Percentiles rank a stretch among this genome's conserved stretches.
phyloP scores from a whole-genome alignment of 768 basidiomycete genomes.

The Boletus huronensis region DNA sequence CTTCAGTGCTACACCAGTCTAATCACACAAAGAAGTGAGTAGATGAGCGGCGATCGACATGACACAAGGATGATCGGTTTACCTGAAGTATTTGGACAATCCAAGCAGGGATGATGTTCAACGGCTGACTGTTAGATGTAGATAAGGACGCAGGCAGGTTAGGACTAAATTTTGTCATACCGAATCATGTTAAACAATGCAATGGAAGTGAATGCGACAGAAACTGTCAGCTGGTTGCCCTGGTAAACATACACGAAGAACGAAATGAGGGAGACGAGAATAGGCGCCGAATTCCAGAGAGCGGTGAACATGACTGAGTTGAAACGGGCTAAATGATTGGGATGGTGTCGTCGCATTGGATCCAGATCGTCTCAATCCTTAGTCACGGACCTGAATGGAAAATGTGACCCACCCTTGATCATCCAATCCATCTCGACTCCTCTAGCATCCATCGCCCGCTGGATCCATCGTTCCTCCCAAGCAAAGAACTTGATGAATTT shows the following conservation, averaged over 20 bases:
- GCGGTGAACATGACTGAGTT: slow-evolving; percentile 70
- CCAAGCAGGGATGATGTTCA: slow-evolving; percentile 79
- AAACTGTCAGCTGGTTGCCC: slow-evolving; percentile 72
- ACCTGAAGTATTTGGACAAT: slow-evolving; percentile 73
- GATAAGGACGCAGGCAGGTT: background rate
- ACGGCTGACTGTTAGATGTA: slow-evolving; percentile 44
- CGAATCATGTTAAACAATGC: slow-evolving; percentile 84
- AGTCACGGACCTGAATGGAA: background rate
- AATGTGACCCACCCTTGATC: slow-evolving; percentile 50
- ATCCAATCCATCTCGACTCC: slow-evolving; percentile 73
- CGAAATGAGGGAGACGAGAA: slow-evolving; percentile 74
- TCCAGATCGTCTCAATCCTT: background rate
- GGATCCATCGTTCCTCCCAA: slow-evolving; percentile 44
- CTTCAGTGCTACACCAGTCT: slow-evolving; percentile 55
- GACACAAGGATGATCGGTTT: background rate
- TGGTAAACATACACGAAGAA: slow-evolving; percentile 72
- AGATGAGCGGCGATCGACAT: background rate
- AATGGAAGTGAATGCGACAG: slow-evolving; percentile 86
- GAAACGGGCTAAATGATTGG: slow-evolving; percentile 48
- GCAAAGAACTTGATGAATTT: slow-evolving; percentile 45
- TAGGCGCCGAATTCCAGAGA: slow-evolving; percentile 74
- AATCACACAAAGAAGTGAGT: background rate
- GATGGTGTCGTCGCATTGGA: background rate
- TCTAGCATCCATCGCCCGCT: slow-evolving; percentile 45
- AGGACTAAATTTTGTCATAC: slow-evolving; percentile 28